Base-by-base conservation (phyloP, 345 rosid species). In the Excoecaria cochinchinensis region DNA sequence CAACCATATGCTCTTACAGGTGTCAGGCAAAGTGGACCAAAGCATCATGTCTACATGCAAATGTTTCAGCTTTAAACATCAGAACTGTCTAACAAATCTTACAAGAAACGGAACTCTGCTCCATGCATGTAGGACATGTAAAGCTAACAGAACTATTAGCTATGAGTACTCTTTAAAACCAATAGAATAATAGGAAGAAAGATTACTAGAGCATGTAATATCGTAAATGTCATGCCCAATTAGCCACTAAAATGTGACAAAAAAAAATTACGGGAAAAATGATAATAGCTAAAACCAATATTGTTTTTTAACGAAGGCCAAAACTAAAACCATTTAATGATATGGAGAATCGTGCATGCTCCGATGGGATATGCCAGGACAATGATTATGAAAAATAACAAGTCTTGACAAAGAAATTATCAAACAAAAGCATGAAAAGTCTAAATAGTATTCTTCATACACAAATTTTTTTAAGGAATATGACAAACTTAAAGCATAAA, bases 401-500 rank as follows among this genome's bases (percentile, higher is more conserved):
- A 22, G 36, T 9, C 47, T 44, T 53, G 22, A 16, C n/a, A 44
- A 40, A 40, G 21, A 24, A 71, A 42, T 22, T 40, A 40, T 53
- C 38, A 40, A 70, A 55, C 51, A 40, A 36, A 39, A 10, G 15
- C 52, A 39, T 3, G 17, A 38, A 24, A 71, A 40, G 36, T 12
- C 40, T 56, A 4, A 56, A 71, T 39, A 25, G 13, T 31, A 13
- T 55, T 57, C 13, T 42, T 40, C 22, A 57, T 48, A 62, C 6
- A 44, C 24, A 64, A 62, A 38, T 38, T 8, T 63, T 47, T 64
- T 15, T 15, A 51, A 46, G 22, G 19, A 15, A 9, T 11, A 5
- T 16, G 59, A 74, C 14, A 74, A 36, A 22, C 5, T 74, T 56
- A 42, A 67, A 67, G 64, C 24, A 75, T 22, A 56, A 56, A 2